Conservation (phyloP, 768 basidiomycete genomes). For the Zangia roseola region DNA sequence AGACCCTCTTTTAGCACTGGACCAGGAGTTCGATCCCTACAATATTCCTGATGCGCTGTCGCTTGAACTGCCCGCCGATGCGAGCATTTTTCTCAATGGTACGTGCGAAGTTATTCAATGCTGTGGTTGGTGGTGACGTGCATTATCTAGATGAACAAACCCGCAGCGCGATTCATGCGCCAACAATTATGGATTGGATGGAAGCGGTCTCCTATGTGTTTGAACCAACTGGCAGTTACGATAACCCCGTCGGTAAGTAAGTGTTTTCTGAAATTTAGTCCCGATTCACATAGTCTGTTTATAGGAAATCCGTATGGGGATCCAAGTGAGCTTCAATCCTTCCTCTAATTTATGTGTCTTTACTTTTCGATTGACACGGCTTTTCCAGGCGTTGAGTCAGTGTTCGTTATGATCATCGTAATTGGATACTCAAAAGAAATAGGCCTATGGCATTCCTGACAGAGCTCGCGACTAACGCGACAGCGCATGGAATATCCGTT, state of each 20-base stretch:
- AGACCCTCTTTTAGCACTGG: conserved; percentile 1
- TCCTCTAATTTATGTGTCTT: background rate
- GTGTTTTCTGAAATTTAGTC: background rate
- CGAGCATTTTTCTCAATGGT: conserved; percentile 57
- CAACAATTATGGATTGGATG: conserved; percentile 55
- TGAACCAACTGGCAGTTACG: conserved; percentile 2
- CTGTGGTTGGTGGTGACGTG: conserved; percentile 39
- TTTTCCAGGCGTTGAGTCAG: conserved; percentile 36
- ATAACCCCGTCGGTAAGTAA: conserved; percentile 12
- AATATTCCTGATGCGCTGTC: conserved; percentile 20
- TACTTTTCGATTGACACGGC: too few relatives aligned
- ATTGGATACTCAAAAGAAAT: background rate
- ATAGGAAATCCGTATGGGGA: conserved; percentile 19
- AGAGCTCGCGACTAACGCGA: conserved; percentile 63
- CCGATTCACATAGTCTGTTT: background rate
- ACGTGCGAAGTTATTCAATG: too few relatives aligned
- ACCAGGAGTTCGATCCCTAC: background rate
- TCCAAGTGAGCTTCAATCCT: conserved; percentile 29
- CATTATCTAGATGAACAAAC: conserved; percentile 43
- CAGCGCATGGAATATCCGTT: conserved; percentile 44
- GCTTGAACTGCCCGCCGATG: conserved; percentile 49
- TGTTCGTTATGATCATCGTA: background rate
- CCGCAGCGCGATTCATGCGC: conserved; percentile 63
- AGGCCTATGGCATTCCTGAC: conserved; percentile 65
- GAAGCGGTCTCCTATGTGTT: conserved; percentile 26